Evolutionary conservation across 116 monocot species (phyloP).

Genomic region (Cymodocea nodosa): DNA sequence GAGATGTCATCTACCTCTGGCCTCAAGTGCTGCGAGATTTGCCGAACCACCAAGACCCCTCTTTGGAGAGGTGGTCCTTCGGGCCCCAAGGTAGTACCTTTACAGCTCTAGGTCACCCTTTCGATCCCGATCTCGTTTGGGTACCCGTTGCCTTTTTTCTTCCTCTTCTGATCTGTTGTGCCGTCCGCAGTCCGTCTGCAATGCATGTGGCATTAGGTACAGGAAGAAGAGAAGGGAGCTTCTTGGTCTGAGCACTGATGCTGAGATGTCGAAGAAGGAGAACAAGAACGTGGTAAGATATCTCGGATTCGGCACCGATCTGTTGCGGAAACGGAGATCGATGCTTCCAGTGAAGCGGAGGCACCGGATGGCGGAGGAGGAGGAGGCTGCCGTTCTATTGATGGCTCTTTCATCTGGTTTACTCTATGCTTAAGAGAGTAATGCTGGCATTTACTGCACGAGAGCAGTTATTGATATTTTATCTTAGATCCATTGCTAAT

Average conservation of each 20-base stretch:
- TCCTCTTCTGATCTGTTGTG: background rate
- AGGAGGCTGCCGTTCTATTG: slow-evolving; percentile 57
- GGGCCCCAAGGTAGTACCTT: slow-evolving; percentile 49
- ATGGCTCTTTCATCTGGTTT: slow-evolving; percentile 69
- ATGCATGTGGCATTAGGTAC: slow-evolving; percentile 56
- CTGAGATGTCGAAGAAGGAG: slow-evolving; percentile 8
- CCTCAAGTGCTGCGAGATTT: slow-evolving; percentile 36
- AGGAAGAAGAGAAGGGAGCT: slow-evolving; percentile 33
- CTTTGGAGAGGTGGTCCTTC: slow-evolving; percentile 65
- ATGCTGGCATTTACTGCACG: too few relatives aligned
- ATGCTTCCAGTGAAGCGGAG: slow-evolving; percentile 16
- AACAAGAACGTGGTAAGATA: slow-evolving; percentile 7
- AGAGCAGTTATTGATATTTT: too few relatives aligned
- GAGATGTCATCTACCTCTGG: background rate
- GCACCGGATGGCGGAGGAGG: slow-evolving; percentile 24
- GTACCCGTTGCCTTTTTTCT: background rate
- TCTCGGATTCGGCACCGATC: slow-evolving; percentile 9
- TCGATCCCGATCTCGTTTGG: slow-evolving; percentile 2
- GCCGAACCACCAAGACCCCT: slow-evolving; percentile 54
- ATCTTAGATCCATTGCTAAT: too few relatives aligned
- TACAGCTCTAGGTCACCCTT: background rate
- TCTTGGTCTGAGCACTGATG: slow-evolving; percentile 7
- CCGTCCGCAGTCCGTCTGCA: slow-evolving; percentile 40
- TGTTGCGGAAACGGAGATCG: slow-evolving; percentile 13
- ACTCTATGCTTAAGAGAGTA: slow-evolving; percentile 1